Conservation (phyloP, 495 filamentous ascomycete genomes). For the Xylaria bambusicola region DNA sequence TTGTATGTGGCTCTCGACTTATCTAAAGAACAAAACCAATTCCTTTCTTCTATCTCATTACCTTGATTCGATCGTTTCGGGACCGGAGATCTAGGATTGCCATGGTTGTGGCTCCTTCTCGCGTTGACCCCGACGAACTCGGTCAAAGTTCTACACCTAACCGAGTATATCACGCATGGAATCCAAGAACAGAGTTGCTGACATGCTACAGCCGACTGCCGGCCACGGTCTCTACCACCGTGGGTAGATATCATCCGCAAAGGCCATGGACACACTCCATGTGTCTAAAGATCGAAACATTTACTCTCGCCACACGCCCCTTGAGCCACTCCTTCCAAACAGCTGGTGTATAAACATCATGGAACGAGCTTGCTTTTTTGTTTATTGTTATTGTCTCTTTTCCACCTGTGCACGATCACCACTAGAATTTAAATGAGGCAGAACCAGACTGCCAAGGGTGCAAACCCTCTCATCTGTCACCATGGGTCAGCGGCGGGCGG, state of each 20-base stretch:
- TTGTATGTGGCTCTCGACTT: slow-evolving; percentile 28
- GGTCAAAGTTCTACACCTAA: too few relatives aligned
- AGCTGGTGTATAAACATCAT: background rate
- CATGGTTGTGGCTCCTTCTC: too few relatives aligned
- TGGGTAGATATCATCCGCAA: slow-evolving; percentile 37
- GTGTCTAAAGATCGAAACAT: slow-evolving; percentile 17
- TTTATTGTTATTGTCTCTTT: too few relatives aligned
- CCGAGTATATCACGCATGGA: too few relatives aligned
- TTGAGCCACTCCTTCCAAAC: background rate
- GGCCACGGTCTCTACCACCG: slow-evolving; percentile 29
- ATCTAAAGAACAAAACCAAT: background rate
- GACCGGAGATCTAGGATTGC: too few relatives aligned
- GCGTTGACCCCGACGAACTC: too few relatives aligned
- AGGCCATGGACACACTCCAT: slow-evolving; percentile 28
- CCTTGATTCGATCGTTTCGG: too few relatives aligned
- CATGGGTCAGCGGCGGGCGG: slow-evolving; percentile 1
- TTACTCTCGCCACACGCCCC: background rate
- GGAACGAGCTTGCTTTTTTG: background rate
- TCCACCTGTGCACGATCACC: background rate
- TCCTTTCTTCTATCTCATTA: background rate
- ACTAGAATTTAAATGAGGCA: slow-evolving; percentile 13
- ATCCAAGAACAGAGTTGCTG: background rate
- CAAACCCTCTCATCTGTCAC: slow-evolving; percentile 7
- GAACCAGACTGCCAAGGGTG: slow-evolving; percentile 13
- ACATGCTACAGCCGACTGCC: slow-evolving; percentile 29